These are phyloP conservation scores for Recurvomyces mirabilis DNA, from an alignment of 495 filamentous ascomycete genomes.

Conservation along the genomic window DNA sequence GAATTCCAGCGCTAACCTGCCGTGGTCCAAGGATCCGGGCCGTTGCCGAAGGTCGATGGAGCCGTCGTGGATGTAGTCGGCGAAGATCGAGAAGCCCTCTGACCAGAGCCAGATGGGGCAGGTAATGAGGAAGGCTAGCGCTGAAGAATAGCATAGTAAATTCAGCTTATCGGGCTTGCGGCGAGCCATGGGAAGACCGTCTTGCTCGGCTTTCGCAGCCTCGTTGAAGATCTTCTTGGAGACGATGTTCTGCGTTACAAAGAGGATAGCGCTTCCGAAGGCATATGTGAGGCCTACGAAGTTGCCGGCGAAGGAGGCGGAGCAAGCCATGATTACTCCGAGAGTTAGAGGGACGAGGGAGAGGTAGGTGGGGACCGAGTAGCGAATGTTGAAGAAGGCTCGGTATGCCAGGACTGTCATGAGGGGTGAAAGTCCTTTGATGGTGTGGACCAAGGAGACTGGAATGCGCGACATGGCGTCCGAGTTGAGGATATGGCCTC, in stretches of 20 bases:
- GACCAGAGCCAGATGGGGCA: slow-evolving; percentile 88
- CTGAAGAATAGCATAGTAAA: slow-evolving; percentile 89
- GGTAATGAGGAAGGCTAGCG: slow-evolving; percentile 79
- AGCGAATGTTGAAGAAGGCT: slow-evolving; percentile 73
- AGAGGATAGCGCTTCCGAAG: slow-evolving; percentile 76
- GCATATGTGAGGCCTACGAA: slow-evolving; percentile 80
- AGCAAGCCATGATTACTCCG: slow-evolving; percentile 92
- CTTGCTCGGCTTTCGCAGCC: slow-evolving; percentile 66
- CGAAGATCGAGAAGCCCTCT: slow-evolving; percentile 67
- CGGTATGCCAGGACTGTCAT: slow-evolving; percentile 94
- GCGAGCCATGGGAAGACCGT: slow-evolving; percentile 41
- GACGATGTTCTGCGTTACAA: slow-evolving; percentile 98
- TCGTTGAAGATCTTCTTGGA: slow-evolving; percentile 99
- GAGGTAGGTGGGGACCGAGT: slow-evolving; percentile 78
- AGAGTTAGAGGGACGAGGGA: slow-evolving; percentile 85
- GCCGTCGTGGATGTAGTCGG: slow-evolving; percentile 59
- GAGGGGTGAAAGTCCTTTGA: slow-evolving; percentile 96
- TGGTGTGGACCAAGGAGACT: slow-evolving; percentile 94
- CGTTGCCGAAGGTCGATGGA: slow-evolving; percentile 45
- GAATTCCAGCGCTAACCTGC: slow-evolving; percentile 67
- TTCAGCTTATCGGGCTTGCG: slow-evolving; percentile 94
- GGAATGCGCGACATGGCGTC: slow-evolving; percentile 90
- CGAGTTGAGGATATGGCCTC: slow-evolving; percentile 83
- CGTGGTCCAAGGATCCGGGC: slow-evolving; percentile 66
- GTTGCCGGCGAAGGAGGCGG: slow-evolving; percentile 75